Percentiles rank a stretch among this genome's conserved stretches.
Conservation (phyloP, 1,284 basidiomycete genomes). For the Heterobasidion annosum region DNA sequence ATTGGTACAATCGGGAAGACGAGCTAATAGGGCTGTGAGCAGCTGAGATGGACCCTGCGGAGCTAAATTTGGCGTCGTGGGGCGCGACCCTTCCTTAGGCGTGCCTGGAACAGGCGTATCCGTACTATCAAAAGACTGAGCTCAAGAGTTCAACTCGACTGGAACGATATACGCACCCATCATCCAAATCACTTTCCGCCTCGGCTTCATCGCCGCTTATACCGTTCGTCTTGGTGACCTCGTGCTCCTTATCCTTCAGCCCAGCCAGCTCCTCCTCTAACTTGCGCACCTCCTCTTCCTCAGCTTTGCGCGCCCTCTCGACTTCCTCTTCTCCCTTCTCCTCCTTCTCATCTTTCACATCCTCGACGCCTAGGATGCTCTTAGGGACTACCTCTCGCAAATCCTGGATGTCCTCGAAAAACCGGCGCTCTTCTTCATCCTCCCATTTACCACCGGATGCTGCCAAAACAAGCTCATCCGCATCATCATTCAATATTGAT, state of each 20-base stretch:
- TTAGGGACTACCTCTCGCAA: conserved; percentile 88
- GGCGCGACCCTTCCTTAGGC: conserved; percentile 52
- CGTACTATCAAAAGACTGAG: conserved; percentile 21
- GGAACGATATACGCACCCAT: conserved; percentile 33
- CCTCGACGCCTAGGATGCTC: conserved; percentile 78
- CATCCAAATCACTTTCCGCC: conserved; percentile 27
- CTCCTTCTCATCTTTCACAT: conserved; percentile 27
- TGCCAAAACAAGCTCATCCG: conserved; percentile 48
- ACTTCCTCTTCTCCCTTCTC: conserved; percentile 20
- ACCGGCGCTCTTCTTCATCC: conserved; percentile 92
- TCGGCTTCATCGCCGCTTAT: conserved; percentile 16
- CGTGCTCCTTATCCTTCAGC: conserved; percentile 34
- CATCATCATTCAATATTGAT: conserved; percentile 28
- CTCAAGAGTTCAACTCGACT: conserved; percentile 1
- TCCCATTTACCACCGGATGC: conserved; percentile 86
- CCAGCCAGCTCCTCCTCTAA: conserved; percentile 59
- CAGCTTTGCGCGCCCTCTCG: conserved; percentile 34
- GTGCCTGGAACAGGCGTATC: conserved; percentile 60
- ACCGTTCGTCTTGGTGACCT: conserved; percentile 19
- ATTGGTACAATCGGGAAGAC: conserved; percentile 90
- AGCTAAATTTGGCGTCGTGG: conserved; percentile 56
- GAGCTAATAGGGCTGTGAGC: conserved; percentile 85
- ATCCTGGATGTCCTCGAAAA: conserved; percentile 93
- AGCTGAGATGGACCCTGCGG: conserved; percentile 90
- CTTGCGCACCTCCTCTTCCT: conserved; percentile 56